These are phyloP conservation scores for Parastagonospora avenae DNA, from an alignment of 2,329 filamentous ascomycete species.

Conservation along the genomic window DNA sequence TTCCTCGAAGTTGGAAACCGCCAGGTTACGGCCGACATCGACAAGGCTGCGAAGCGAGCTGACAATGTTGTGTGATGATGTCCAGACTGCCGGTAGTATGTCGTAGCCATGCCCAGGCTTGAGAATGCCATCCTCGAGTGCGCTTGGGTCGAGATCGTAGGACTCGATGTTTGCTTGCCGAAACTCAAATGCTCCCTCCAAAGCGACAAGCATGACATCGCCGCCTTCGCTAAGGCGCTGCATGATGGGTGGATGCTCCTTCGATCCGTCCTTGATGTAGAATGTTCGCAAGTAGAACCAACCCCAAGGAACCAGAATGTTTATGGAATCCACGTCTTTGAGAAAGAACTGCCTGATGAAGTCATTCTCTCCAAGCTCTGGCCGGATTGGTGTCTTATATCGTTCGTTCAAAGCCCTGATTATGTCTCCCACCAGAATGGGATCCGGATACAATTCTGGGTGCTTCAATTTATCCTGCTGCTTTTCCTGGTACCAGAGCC, in stretches of 20 bases:
- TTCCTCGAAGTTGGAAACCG: slow-evolving; percentile 48
- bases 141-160: slow-evolving; percentile 75
- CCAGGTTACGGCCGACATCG: slow-evolving; percentile 48
- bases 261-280: slow-evolving; percentile 68
- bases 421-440: slow-evolving; percentile 74
- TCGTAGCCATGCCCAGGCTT: slow-evolving; percentile 62
- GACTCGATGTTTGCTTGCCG: slow-evolving; percentile 69
- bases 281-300: slow-evolving; percentile 71
- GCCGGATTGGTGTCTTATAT: slow-evolving; percentile 71
- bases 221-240: slow-evolving; percentile 68
- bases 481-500: slow-evolving; percentile 78
- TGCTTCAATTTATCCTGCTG: slow-evolving; percentile 71
- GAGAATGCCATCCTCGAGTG: slow-evolving; percentile 57
- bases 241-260: slow-evolving; percentile 58
- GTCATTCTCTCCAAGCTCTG: slow-evolving; percentile 73
- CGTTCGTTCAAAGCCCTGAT: slow-evolving; percentile 77
- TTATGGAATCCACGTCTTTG: slow-evolving; percentile 65
- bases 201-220: slow-evolving; percentile 70
- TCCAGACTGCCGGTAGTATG: slow-evolving; percentile 82
- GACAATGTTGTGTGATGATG: slow-evolving; percentile 63
- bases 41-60: slow-evolving; percentile 47
- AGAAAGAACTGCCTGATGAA: slow-evolving; percentile 86
- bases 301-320: slow-evolving; percentile 78
- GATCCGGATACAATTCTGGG: slow-evolving; percentile 61
- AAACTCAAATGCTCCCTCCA: slow-evolving; percentile 71